Evolutionary conservation across 805 yeast species (phyloP), one percentile per base, ranked within the genome.

Genomic region (Saccharomycopsis synnaedendra): DNA sequence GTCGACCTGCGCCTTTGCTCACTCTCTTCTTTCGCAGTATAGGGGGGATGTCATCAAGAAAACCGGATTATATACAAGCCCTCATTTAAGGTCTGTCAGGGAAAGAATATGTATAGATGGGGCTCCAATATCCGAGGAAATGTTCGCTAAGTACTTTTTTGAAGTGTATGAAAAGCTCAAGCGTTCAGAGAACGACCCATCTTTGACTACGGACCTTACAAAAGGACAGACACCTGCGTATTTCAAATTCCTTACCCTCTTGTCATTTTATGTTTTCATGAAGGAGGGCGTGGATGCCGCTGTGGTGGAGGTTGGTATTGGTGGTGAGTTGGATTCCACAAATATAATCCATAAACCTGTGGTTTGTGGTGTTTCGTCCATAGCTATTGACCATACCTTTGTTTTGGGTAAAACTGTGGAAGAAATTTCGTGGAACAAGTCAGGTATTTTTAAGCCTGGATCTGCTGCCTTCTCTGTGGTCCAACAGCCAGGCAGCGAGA

Each of bases 251-350:
- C 67, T 93, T 60, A 93, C 99, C 0, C 65, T 94, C 11, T 64
- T 93, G 51, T 86, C 97, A 3, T 93, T 88, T 68, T 96, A 94
- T 61, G 83, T 87, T 0, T 94, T 94, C 57, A 62, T 86, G 65
- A 72, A 76, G 47, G 98, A 93, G 64, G 83, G 85, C 1, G 89
- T 93, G n/a, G 85, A 88, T 59, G 76, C 96, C 35, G 97, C 97
- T 8, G 82, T 93, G 37, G 88, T 85, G 60, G 99, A 93, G 63
- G 99, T 94, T 32, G 99, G 99, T 28, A 95, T 93, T 43, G 99
- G 99, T 32, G 99, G 99, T 5, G 94, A 85, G 60, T 87, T 79
- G 58, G 99, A 93, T 63, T 86, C 96, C n/a, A 93, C 99, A 8
- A 93, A 93, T 61, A 75, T 93, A 2, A 76, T 93, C 43, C 78